Percentiles rank a stretch among this genome's conserved stretches.
These are phyloP conservation scores for Penicillium macrosclerotiorum DNA, from an alignment of 495 filamentous ascomycete genomes.

Conservation along the genomic window DNA sequence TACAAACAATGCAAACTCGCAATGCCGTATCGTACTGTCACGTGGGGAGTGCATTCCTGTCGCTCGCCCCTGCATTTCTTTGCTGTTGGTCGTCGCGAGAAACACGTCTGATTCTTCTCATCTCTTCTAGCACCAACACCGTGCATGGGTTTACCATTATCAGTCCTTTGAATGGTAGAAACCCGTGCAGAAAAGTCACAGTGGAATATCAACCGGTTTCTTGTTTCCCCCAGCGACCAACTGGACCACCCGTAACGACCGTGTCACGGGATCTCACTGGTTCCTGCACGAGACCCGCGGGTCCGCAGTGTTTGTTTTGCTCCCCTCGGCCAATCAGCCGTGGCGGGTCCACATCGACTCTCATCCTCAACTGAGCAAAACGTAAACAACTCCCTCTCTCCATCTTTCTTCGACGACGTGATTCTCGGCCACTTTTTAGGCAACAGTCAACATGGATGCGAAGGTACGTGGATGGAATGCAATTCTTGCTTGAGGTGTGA, in stretches of 20 bases:
- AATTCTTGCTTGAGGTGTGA: background rate
- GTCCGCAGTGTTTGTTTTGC: constrained; percentile 29
- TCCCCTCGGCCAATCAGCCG: constrained; percentile 15
- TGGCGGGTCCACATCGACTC: constrained; percentile 7
- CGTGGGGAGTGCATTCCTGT: background rate
- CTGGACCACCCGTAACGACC: background rate
- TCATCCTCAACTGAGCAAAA: constrained; percentile 28
- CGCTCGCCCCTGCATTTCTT: constrained; percentile 1
- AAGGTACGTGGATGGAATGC: constrained; percentile 32
- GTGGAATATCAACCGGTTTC: background rate
- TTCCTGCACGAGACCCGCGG: constrained; percentile 1
- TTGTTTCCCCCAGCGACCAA: constrained; percentile 1
- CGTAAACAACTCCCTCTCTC: constrained; percentile 34
- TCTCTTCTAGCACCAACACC: too few species aligned
- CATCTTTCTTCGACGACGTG: constrained; percentile 4
- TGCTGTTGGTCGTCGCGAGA: background rate
- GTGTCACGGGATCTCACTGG: background rate
- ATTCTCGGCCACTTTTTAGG: background rate
- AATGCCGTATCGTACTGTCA: background rate
- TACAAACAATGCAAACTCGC: constrained; percentile 8
- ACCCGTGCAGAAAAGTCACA: too few species aligned
- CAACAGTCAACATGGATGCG: constrained; percentile 36
- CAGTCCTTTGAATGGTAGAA: too few species aligned
- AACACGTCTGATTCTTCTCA: background rate
- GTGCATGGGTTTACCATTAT: background rate